Conservation (phyloP, 805 yeast species). For the Wickerhamiella galacta region DNA sequence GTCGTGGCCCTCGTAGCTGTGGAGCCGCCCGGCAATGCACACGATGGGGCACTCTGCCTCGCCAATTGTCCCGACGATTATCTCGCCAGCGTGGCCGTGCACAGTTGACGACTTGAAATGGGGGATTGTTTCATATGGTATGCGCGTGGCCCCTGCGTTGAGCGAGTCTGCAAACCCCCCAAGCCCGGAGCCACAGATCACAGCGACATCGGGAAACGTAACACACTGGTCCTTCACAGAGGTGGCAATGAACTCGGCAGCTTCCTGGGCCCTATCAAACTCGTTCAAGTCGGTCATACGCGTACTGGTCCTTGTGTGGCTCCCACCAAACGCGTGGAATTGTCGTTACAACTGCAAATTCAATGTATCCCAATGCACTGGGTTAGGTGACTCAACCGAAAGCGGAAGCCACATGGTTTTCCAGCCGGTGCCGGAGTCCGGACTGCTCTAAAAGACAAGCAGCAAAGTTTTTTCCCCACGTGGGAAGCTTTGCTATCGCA, state of each 20-base stretch:
- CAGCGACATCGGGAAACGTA: slow-evolving; percentile 42
- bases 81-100: slow-evolving; percentile 73
- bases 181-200: slow-evolving; percentile 89
- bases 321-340: no score
- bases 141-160: slow-evolving; percentile 26
- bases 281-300: no score
- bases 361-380: no score
- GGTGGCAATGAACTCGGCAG: slow-evolving; percentile 9
- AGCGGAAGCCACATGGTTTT: no score
- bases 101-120: slow-evolving; percentile 73
- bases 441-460: no score
- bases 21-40: slow-evolving; percentile 92
- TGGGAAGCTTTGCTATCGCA: no score
- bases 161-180: slow-evolving; percentile 62
- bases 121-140: slow-evolving; percentile 57
- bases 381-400: no score
- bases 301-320: no score
- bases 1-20: slow-evolving; percentile 85
- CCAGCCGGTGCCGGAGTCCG: no score
- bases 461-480: no score
- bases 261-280: slow-evolving; percentile 10
- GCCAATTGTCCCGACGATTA: slow-evolving; percentile 66
- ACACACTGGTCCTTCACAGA: slow-evolving; percentile 1
- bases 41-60: slow-evolving; percentile 56
- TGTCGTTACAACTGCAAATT: no score